Percentiles rank a stretch among this genome's conserved stretches.
phyloP scores from a whole-genome alignment of 2,329 filamentous ascomycete genomes.

The Thielaviopsis punctulata region DNA sequence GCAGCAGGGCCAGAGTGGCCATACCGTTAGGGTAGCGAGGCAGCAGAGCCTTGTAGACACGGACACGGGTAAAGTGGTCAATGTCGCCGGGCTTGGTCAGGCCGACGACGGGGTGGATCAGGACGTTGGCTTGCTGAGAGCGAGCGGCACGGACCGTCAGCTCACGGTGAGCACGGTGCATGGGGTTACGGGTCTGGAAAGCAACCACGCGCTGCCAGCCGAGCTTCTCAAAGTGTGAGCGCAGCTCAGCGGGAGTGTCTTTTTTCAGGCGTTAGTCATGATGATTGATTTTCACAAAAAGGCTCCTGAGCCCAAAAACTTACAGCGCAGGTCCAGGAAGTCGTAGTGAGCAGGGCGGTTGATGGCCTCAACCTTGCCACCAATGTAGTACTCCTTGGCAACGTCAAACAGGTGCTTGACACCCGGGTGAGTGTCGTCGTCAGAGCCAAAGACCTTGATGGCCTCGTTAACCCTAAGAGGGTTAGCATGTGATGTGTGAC shows the following conservation, averaged over 20 bases:
- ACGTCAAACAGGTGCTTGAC: slow-evolving; percentile 75
- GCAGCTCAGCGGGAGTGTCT: slow-evolving; percentile 89
- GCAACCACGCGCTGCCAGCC: slow-evolving; percentile 95
- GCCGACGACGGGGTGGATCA: slow-evolving; percentile 97
- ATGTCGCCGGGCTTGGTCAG: slow-evolving; percentile 98
- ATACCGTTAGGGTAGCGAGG: slow-evolving; percentile 97
- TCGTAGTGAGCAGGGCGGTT: slow-evolving; percentile 97
- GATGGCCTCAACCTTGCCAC: slow-evolving; percentile 89
- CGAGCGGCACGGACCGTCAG: slow-evolving; percentile 93
- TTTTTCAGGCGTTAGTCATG: background rate
- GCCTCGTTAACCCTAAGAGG: slow-evolving; percentile 60
- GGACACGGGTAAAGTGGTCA: slow-evolving; percentile 97
- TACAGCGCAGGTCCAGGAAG: slow-evolving; percentile 89
- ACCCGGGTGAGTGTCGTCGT: slow-evolving; percentile 79
- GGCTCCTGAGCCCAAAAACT: slow-evolving; percentile 19
- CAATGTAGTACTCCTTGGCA: slow-evolving; percentile 77
- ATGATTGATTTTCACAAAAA: background rate
- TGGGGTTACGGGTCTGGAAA: slow-evolving; percentile 98
- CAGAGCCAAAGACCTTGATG: slow-evolving; percentile 82
- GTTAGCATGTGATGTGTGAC: background rate
- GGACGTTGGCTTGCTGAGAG: slow-evolving; percentile 89
- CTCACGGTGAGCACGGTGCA: slow-evolving; percentile 97
- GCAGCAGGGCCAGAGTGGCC: slow-evolving; percentile 88
- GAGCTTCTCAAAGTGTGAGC: slow-evolving; percentile 96
- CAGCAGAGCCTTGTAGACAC: slow-evolving; percentile 93